These are phyloP conservation scores for Coprinopsis sp. DNA, from an alignment of 768 basidiomycete species.

Conservation along the genomic window DNA sequence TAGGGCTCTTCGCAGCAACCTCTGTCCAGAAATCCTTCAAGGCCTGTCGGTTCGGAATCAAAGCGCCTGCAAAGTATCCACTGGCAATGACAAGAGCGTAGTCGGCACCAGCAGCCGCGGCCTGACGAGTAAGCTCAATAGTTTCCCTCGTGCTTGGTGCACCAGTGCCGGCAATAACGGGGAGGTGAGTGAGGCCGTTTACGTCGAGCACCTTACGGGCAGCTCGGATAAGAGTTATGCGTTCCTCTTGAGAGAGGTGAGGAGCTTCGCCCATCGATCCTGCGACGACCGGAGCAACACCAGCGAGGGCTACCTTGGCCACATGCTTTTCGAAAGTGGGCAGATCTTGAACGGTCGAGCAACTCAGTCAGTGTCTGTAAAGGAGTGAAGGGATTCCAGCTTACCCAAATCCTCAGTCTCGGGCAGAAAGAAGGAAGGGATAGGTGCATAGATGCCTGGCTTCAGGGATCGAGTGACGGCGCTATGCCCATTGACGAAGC, in stretches of 20 bases:
- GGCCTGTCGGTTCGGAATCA: conserved; percentile 56
- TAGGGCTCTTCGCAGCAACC: conserved; percentile 72
- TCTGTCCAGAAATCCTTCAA: conserved; percentile 78
- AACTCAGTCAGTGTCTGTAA: background rate
- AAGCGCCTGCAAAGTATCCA: conserved; percentile 81
- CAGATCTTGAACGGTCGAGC: conserved; percentile 42
- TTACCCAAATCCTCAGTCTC: conserved; percentile 79
- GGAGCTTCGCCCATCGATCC: conserved; percentile 87
- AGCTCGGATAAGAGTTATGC: conserved; percentile 56
- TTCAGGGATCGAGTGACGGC: conserved; percentile 50
- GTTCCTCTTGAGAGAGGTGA: conserved; percentile 66
- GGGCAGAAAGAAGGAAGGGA: conserved; percentile 79
- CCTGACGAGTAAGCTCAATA: conserved; percentile 66
- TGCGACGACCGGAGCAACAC: conserved; percentile 66
- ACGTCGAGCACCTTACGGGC: conserved; percentile 70
- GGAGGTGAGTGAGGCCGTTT: conserved; percentile 51
- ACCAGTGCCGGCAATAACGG: conserved; percentile 81
- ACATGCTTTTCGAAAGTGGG: conserved; percentile 66
- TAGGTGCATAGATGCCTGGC: conserved; percentile 79
- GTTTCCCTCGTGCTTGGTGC: conserved; percentile 82
- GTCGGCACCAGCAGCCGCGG: conserved; percentile 83
- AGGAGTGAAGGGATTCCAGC: conserved; percentile 11
- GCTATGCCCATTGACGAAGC: conserved; percentile 21
- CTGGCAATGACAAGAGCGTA: conserved; percentile 80
- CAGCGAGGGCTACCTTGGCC: conserved; percentile 55